Evolutionary conservation across 1,284 basidiomycete species (phyloP).

Genomic region (Sporisorium iseilematis-ciliati): DNA sequence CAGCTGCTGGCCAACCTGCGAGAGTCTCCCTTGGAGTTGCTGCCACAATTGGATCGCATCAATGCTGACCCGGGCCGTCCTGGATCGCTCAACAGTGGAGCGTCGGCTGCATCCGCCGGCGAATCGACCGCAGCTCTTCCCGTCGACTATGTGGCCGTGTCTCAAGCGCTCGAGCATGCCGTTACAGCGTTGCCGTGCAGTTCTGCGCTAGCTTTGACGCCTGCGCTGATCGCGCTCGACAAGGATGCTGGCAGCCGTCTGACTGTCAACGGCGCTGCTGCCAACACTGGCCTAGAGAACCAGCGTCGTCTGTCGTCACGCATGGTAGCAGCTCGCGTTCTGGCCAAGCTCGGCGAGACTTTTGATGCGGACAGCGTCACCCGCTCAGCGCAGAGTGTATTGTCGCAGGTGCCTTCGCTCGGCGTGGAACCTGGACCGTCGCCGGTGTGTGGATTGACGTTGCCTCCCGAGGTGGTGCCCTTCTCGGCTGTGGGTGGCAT

Average conservation of each 20-base stretch:
- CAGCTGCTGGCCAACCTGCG: slow-evolving; percentile 32
- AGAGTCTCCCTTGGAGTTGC: slow-evolving; percentile 69
- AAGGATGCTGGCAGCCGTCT: slow-evolving; percentile 72
- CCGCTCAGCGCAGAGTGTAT: slow-evolving; percentile 31
- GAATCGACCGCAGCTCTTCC: slow-evolving; percentile 70
- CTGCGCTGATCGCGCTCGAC: slow-evolving; percentile 86
- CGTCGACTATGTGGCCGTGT: slow-evolving; percentile 82
- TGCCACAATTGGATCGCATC: slow-evolving; percentile 73
- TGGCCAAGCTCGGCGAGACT: slow-evolving; percentile 78
- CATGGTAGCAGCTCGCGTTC: slow-evolving; percentile 77
- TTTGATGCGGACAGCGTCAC: slow-evolving; percentile 74
- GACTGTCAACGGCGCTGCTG: slow-evolving; percentile 58
- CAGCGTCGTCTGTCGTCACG: slow-evolving; percentile 75
- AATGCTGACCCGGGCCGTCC: slow-evolving; percentile 68
- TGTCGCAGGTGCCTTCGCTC: slow-evolving; percentile 47
- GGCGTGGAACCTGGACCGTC: slow-evolving; percentile 49
- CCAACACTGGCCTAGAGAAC: slow-evolving; percentile 37
- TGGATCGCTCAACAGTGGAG: slow-evolving; percentile 30
- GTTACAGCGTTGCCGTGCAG: slow-evolving; percentile 80
- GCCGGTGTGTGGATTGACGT: slow-evolving; percentile 33
- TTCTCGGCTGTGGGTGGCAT: slow-evolving; percentile 41
- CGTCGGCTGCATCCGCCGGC: slow-evolving; percentile 19
- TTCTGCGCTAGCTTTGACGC: slow-evolving; percentile 81
- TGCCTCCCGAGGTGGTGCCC: slow-evolving; percentile 48
- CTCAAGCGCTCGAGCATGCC: slow-evolving; percentile 78